Evolutionary conservation across 768 basidiomycete species (phyloP).

Genomic region (Macrolepiota albuminosa): DNA sequence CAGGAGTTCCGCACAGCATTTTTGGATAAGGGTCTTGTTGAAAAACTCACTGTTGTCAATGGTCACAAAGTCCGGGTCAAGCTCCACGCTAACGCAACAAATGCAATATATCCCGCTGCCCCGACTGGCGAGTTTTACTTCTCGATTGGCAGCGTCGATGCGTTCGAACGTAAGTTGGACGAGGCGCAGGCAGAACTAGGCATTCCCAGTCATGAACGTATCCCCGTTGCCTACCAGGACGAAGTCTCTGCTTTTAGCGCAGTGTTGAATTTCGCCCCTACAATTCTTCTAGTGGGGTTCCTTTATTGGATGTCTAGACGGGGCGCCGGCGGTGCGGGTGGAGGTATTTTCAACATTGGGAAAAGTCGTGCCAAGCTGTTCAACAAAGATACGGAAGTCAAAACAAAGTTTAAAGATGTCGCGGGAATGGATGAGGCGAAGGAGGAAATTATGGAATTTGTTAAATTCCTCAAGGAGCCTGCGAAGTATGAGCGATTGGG

Average conservation of each 20-base stretch:
- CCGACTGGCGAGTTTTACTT: constrained; percentile 77
- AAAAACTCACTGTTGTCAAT: constrained; percentile 90
- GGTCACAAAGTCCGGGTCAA: constrained; percentile 87
- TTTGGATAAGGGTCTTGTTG: constrained; percentile 94
- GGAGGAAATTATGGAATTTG: constrained; percentile 99
- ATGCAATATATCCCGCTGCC: constrained; percentile 66
- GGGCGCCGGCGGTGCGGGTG: constrained; percentile 58
- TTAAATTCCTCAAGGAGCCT: constrained; percentile 97
- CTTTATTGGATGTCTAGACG: constrained; percentile 86
- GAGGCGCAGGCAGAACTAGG: constrained; percentile 90
- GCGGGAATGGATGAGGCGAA: constrained; percentile 99
- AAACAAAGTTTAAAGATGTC: constrained; percentile 91
- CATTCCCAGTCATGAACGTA: constrained; percentile 88
- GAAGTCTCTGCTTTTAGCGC: constrained; percentile 84
- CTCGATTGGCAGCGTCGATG: constrained; percentile 96
- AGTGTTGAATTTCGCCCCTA: constrained; percentile 90
- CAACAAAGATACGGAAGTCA: constrained; percentile 95
- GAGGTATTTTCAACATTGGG: constrained; percentile 95
- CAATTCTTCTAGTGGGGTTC: constrained; percentile 84
- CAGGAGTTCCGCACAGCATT: constrained; percentile 98
- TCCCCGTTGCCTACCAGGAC: constrained; percentile 96
- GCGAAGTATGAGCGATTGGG: constrained; percentile 92
- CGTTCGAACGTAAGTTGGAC: constrained; percentile 91
- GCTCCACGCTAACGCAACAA: constrained; percentile 85
- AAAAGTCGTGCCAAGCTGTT: constrained; percentile 94